These are phyloP conservation scores for Trichaptum fuscoviolaceum DNA, from an alignment of 768 basidiomycete genomes.

Conservation along the genomic window DNA sequence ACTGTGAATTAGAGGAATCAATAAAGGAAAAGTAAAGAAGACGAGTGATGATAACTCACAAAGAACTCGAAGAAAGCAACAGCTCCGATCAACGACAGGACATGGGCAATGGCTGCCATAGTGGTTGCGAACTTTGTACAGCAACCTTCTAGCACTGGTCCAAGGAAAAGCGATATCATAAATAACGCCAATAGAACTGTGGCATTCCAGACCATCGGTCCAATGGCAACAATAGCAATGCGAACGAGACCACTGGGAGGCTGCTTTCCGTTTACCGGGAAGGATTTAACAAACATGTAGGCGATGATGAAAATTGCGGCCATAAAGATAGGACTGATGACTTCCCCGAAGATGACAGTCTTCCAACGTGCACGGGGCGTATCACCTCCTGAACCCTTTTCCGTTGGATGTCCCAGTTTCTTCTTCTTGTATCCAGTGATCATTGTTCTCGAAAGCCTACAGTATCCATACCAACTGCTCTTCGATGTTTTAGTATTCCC, in stretches of 20 bases:
- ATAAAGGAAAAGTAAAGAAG: not conserved
- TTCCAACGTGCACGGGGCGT: slow-evolving; percentile 88
- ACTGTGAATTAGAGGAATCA: slow-evolving; percentile 37
- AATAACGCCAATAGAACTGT: slow-evolving; percentile 80
- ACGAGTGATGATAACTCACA: slow-evolving; percentile 44
- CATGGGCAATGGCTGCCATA: slow-evolving; percentile 90
- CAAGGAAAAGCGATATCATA: slow-evolving; percentile 88
- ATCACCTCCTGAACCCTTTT: slow-evolving; percentile 86
- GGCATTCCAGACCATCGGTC: slow-evolving; percentile 95
- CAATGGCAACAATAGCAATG: slow-evolving; percentile 82
- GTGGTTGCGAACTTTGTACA: slow-evolving; percentile 87
- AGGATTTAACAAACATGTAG: slow-evolving; percentile 92
- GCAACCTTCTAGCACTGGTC: slow-evolving; percentile 83
- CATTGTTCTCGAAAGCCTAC: slow-evolving; percentile 92
- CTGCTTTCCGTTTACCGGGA: slow-evolving; percentile 63
- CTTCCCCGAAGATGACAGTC: slow-evolving; percentile 77
- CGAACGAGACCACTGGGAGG: slow-evolving; percentile 86
- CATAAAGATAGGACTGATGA: slow-evolving; percentile 72
- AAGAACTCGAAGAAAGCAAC: slow-evolving; percentile 95
- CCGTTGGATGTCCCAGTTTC: slow-evolving; percentile 94
- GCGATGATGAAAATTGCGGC: slow-evolving; percentile 77
- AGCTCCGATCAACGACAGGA: slow-evolving; percentile 72
- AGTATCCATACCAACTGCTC: slow-evolving; percentile 99
- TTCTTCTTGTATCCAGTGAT: slow-evolving; percentile 99
- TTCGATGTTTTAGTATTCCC: slow-evolving; percentile 96